Conservation (phyloP, 345 rosid species). For the Syzygium grande region DNA sequence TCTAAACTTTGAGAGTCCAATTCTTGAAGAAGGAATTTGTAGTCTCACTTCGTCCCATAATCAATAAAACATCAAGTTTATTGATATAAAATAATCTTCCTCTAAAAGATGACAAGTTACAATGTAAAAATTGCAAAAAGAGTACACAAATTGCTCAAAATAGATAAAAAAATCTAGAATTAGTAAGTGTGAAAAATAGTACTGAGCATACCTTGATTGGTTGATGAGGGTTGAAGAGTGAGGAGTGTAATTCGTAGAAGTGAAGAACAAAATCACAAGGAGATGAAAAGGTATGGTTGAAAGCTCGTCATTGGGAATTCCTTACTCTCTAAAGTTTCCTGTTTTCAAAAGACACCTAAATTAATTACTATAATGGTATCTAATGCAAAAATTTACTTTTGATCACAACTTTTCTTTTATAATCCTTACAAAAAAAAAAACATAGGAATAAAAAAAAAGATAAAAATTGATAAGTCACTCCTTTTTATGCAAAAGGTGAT, state of each 20-base stretch:
- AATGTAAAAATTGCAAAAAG: not conserved
- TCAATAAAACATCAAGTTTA: not conserved
- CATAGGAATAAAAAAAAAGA: not conserved
- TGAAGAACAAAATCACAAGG: not conserved
- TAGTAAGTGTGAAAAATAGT: not conserved
- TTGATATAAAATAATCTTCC: not conserved
- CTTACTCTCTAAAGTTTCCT: not conserved
- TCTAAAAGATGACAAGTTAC: not conserved
- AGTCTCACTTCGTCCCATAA: not conserved
- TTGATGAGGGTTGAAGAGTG: not conserved
- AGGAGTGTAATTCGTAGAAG: not conserved
- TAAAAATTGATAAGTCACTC: not conserved
- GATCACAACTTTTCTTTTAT: not conserved
- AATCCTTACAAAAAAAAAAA: not conserved
- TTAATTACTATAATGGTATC: not conserved
- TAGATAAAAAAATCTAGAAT: not conserved
- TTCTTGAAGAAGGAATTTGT: not conserved
- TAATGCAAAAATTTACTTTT: not conserved
- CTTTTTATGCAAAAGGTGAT: not conserved
- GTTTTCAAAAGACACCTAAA: not conserved
- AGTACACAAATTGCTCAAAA: not conserved
- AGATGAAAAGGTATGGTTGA: not conserved
- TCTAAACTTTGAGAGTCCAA: not conserved
- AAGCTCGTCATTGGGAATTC: not conserved
- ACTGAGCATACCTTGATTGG: not conserved